Evolutionary conservation across 116 monocot genomes (phyloP), one percentile per base, ranked within the genome.

Genomic region (Iris pallida): DNA sequence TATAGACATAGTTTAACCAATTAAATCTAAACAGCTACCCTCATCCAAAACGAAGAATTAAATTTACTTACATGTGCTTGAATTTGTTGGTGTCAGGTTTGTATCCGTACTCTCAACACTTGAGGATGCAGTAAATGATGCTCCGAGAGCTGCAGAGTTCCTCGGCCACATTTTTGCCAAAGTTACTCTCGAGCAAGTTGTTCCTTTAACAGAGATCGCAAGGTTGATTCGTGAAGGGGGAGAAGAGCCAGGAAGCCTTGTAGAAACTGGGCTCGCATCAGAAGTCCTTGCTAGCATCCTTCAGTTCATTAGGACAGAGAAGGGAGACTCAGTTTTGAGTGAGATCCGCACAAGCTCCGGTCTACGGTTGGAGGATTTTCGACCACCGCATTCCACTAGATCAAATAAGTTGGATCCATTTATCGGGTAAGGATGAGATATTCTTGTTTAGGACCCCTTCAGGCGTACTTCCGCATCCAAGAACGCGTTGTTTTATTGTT

Each of bases 71-170:
- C 13, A 51, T 9, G 13, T 51, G 7, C 11, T 0, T 9, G 4
- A 51, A 7, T 48, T 46, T 56, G 7, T 55, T 51, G 8, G 16
- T 71, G 2, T 14, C 77, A 91, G 95, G 66, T 82, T 95, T 69
- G 82, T 84, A 52, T 66, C 65, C 44, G 89, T 89, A 53, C 80
- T 95, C 2, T 71, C 62, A 7, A 48, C 69, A 14, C 75, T 95
- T 69, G 95, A 91, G 77, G 95, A 95, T 62, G 76, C 88, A 5
- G 70, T 91, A 14, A 91, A 82, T 55, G 91, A 95, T 75, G 91
- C 91, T 61, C 95, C 95, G 8, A 91, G 63, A 78, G 95, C 95
- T 5, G 71, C 86, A 7, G 91, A 95, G 61, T 95, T 88, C 73
- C 80, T 95, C n/a, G 91, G 95, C 7, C 70, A 70, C 11, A 72